These are phyloP conservation scores for Oxyria digyna DNA, from an alignment of 148 eudicot genomes.

Conservation along the genomic window DNA sequence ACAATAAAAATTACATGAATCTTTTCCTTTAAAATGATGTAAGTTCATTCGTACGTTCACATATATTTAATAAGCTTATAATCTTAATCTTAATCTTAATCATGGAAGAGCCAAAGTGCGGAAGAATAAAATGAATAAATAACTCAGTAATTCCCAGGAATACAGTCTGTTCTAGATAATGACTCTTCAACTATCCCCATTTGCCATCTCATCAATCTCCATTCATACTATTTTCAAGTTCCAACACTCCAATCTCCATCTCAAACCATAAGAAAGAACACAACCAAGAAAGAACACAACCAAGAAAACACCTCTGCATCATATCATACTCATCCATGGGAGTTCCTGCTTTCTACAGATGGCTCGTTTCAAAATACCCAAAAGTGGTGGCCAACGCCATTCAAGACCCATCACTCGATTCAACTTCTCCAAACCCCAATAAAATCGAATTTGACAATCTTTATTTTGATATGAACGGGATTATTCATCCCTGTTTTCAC, in stretches of 20 bases:
- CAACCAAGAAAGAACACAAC: too few relatives aligned
- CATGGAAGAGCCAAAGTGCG: background rate
- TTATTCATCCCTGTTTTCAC: constrained; percentile 34
- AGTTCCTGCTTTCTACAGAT: constrained; percentile 18
- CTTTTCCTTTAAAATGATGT: too few relatives aligned
- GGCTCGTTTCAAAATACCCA: constrained; percentile 19
- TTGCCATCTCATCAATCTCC: background rate
- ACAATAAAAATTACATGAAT: too few relatives aligned
- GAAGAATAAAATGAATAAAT: background rate
- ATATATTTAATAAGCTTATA: too few relatives aligned
- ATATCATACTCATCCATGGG: constrained; percentile 12
- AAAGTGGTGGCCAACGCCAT: constrained; percentile 12
- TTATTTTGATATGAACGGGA: constrained; percentile 33
- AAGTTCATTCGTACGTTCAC: too few relatives aligned
- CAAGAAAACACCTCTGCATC: too few relatives aligned
- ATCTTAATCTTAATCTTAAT: too few relatives aligned
- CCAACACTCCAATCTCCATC: too few relatives aligned
- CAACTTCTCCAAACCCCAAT: constrained; percentile 18
- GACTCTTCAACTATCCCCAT: constrained; percentile 6
- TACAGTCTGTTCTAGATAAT: background rate
- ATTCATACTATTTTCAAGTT: too few relatives aligned
- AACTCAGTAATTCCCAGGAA: background rate
- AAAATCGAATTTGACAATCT: constrained; percentile 27
- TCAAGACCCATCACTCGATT: background rate
- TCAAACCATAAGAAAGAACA: too few relatives aligned